phyloP scores from a whole-genome alignment of 352 stramenopile species.

The Globisporangium paddicum region DNA sequence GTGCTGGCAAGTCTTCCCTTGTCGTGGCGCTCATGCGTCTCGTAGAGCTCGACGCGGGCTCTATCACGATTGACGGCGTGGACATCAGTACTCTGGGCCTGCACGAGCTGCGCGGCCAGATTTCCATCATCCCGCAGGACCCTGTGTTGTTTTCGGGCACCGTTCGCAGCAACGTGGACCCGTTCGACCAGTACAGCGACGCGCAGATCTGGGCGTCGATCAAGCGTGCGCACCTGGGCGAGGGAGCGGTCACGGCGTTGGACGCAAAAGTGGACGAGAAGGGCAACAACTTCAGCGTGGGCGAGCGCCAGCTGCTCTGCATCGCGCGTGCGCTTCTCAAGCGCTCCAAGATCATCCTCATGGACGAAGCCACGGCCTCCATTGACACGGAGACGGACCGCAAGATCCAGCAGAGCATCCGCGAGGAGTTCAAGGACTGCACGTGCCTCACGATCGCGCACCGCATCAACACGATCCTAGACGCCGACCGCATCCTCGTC shows the following conservation, averaged over 20 bases:
- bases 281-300: constrained; percentile 94
- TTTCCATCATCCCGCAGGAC: constrained; percentile 86
- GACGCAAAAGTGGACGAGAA: constrained; percentile 77
- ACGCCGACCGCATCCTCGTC: constrained; percentile 94
- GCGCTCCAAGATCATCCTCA: constrained; percentile 91
- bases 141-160: constrained; percentile 89
- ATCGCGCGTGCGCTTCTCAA: constrained; percentile 93
- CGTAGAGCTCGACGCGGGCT: constrained; percentile 60
- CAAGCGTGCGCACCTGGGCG: constrained; percentile 57
- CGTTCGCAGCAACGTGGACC: constrained; percentile 86
- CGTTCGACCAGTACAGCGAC: constrained; percentile 72
- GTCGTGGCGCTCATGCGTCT: constrained; percentile 83
- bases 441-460: constrained; percentile 97
- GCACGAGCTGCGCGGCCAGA: constrained; percentile 23
- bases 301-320: constrained; percentile 95
- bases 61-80: constrained; percentile 28
- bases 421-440: constrained; percentile 89
- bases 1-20: constrained; percentile 79
- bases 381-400: constrained; percentile 89
- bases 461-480: constrained; percentile 96
- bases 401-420: constrained; percentile 90
- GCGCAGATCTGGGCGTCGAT: constrained; percentile 74
- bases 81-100: constrained; percentile 27
- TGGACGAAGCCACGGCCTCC: constrained; percentile 97
- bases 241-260: constrained; percentile 35